These are phyloP conservation scores for Penicillium occitanis DNA, from an alignment of 2,329 filamentous ascomycete species.

Conservation along the genomic window DNA sequence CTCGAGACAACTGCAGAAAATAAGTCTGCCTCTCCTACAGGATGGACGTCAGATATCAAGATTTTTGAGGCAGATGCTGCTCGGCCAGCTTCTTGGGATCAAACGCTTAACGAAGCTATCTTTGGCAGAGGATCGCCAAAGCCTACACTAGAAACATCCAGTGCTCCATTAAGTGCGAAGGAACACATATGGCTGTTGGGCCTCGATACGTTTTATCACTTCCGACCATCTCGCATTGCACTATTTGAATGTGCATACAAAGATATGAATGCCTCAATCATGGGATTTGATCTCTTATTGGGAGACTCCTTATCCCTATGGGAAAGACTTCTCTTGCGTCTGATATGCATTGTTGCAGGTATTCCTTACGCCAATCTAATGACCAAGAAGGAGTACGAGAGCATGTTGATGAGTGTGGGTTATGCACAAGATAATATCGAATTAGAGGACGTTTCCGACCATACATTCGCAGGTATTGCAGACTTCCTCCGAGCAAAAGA, in stretches of 20 bases:
- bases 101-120: constrained; percentile 27
- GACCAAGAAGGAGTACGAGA: constrained; percentile 48
- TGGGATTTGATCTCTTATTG: constrained; percentile 58
- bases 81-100: constrained; percentile 46
- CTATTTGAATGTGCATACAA: constrained; percentile 46
- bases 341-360: constrained; percentile 50
- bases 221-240: constrained; percentile 52
- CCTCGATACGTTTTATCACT: constrained; percentile 60
- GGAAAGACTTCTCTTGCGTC: constrained; percentile 39
- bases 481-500: constrained; percentile 44
- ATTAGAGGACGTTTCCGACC: constrained; percentile 53
- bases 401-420: constrained; percentile 49
- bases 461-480: constrained; percentile 55
- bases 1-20: constrained; percentile 9
- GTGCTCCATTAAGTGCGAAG: background rate
- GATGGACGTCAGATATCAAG: constrained; percentile 20
- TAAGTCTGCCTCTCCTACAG: background rate
- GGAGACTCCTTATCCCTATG: constrained; percentile 26
- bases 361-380: constrained; percentile 54
- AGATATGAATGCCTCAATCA: constrained; percentile 50
- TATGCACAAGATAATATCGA: constrained; percentile 47
- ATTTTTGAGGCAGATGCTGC: constrained; percentile 55
- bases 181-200: constrained; percentile 55
- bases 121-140: constrained; percentile 8
- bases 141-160: background rate